Percentiles rank a stretch among this genome's conserved stretches.
Evolutionary conservation across 768 basidiomycete genomes (phyloP).

Genomic region (Hirschioporus abietinus): DNA sequence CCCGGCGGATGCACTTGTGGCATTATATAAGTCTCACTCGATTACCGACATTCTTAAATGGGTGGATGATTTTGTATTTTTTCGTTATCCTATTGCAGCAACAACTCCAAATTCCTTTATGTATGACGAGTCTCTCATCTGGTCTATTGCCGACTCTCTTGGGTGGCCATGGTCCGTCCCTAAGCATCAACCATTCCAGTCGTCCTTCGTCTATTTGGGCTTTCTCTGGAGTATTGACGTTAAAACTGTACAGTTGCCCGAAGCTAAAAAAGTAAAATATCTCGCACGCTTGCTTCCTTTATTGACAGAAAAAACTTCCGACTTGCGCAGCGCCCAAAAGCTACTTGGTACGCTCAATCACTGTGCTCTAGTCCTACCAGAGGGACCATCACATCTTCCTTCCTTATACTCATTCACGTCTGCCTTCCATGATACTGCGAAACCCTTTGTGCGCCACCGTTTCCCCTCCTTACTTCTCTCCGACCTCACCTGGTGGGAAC

Average conservation of each 20-base stretch:
- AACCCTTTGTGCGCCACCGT: neutral
- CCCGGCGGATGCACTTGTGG: constrained; percentile 27
- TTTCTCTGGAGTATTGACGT: constrained; percentile 36
- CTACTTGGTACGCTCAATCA: constrained; percentile 31
- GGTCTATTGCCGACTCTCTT: constrained; percentile 17
- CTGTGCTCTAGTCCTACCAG: constrained; percentile 25
- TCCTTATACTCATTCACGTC: too few species aligned
- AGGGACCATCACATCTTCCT: constrained; percentile 26
- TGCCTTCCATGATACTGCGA: too few species aligned
- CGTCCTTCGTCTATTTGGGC: constrained; percentile 30
- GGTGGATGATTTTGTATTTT: constrained; percentile 26
- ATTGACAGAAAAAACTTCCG: constrained; percentile 16
- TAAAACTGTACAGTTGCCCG: constrained; percentile 24
- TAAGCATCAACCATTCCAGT: constrained; percentile 24
- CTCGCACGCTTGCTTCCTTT: constrained; percentile 19
- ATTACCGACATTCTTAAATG: constrained; percentile 21
- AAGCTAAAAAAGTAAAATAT: constrained; percentile 26
- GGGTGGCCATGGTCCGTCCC: constrained; percentile 33
- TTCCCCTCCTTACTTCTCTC: constrained; percentile 13
- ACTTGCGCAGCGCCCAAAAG: neutral
- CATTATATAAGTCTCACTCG: constrained; percentile 18
- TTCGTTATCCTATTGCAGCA: constrained; percentile 17
- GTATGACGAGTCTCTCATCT: constrained; percentile 22
- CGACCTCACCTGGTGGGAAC: constrained; percentile 26
- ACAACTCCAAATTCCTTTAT: too few species aligned